Evolutionary conservation across 768 basidiomycete species (phyloP).

Genomic region (Hypsizygus marmoreus): DNA sequence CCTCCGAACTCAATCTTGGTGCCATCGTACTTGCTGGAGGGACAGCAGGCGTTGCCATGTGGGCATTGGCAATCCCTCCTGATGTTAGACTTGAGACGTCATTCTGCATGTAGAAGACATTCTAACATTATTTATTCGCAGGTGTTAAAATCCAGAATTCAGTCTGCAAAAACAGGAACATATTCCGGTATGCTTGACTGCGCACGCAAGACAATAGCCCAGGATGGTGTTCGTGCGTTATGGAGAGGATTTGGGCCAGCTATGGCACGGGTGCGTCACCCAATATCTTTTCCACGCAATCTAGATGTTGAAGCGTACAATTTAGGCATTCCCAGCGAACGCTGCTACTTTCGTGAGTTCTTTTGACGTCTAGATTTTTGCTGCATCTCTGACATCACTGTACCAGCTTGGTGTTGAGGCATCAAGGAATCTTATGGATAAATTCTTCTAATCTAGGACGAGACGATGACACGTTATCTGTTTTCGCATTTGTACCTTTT

Average conservation of each 20-base stretch:
- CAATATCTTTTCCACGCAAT: not conserved
- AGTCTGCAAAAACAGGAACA: conserved; percentile 97
- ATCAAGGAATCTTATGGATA: conserved; percentile 81
- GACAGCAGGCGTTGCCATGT: conserved; percentile 96
- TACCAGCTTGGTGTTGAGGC: conserved; percentile 96
- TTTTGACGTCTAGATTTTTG: conserved; percentile 5
- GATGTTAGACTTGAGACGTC: conserved; percentile 62
- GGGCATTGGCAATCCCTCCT: conserved; percentile 95
- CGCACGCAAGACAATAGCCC: conserved; percentile 85
- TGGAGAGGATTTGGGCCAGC: conserved; percentile 99
- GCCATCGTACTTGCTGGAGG: conserved; percentile 92
- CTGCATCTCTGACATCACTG: too few species aligned
- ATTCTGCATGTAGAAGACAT: not conserved
- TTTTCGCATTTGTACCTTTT: too few species aligned
- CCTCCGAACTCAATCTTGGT: conserved; percentile 79
- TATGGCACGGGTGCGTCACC: conserved; percentile 76
- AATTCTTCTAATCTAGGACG: conserved; percentile 55
- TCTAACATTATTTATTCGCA: conserved; percentile 29
- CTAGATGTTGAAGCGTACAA: not conserved
- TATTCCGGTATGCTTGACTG: conserved; percentile 95
- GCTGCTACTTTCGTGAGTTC: conserved; percentile 86
- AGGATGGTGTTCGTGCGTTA: conserved; percentile 82
- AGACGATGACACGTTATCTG: too few species aligned
- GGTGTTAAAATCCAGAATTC: conserved; percentile 95
- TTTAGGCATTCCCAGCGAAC: conserved; percentile 97